Evolutionary conservation across 1,139 yeast genomes (phyloP).

Genomic region (Kodamaea sp.): DNA sequence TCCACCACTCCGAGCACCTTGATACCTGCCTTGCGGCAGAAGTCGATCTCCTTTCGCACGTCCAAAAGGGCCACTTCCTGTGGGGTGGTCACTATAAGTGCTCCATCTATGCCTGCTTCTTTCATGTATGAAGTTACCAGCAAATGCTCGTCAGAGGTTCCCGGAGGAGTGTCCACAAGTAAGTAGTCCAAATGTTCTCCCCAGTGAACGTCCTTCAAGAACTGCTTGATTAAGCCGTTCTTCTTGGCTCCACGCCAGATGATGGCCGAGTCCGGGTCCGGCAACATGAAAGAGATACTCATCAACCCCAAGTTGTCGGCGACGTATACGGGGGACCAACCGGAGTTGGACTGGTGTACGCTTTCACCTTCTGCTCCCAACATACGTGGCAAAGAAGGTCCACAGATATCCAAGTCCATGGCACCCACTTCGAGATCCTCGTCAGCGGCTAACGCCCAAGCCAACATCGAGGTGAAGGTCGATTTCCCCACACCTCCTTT

Average conservation of each 20-base stretch:
- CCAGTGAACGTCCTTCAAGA: conserved; percentile 95
- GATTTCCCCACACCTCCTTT: conserved; percentile 99
- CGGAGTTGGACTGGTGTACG: conserved; percentile 85
- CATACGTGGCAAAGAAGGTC: conserved; percentile 95
- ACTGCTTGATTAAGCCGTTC: conserved; percentile 89
- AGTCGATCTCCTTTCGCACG: conserved; percentile 93
- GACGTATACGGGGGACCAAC: conserved; percentile 97
- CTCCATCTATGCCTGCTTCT: conserved; percentile 94
- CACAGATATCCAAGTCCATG: conserved; percentile 96
- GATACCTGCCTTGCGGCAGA: conserved; percentile 88
- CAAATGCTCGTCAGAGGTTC: conserved; percentile 96
- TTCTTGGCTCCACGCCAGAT: conserved; percentile 98
- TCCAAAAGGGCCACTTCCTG: conserved; percentile 95
- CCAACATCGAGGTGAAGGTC: conserved; percentile 89
- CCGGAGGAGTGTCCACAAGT: conserved; percentile 97
- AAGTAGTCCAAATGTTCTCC: conserved; percentile 81
- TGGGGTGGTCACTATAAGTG: conserved; percentile 92
- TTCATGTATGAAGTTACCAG: conserved; percentile 86
- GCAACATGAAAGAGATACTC: conserved; percentile 95
- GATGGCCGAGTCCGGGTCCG: conserved; percentile 89
- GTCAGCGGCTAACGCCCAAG: conserved; percentile 95
- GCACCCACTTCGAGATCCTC: conserved; percentile 88
- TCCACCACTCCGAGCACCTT: conserved; percentile 88
- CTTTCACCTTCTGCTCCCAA: conserved; percentile 87
- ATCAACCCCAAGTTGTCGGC: conserved; percentile 93